Percentiles rank a stretch among this genome's conserved stretches.
phyloP scores from a whole-genome alignment of 1,284 basidiomycete genomes.

The Omphalotus olearius region DNA sequence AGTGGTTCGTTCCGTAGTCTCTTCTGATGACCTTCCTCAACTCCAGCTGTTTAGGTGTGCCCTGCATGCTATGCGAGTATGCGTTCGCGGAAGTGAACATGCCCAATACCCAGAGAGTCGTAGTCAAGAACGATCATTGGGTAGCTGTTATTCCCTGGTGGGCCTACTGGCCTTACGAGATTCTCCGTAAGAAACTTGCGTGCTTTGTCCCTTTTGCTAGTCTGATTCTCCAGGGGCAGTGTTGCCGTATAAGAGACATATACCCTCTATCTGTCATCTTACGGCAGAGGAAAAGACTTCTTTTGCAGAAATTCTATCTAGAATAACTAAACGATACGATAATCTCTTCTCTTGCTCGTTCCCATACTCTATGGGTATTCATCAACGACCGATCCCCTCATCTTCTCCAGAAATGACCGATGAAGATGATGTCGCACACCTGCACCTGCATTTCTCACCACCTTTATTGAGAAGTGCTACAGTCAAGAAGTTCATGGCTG shows the following conservation, averaged over 20 bases:
- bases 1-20: conserved; percentile 30
- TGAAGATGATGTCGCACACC: conserved; percentile 63
- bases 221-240: conserved; percentile 38
- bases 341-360: conserved; percentile 86
- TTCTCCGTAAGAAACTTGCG: conserved; percentile 49
- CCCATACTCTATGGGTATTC: conserved; percentile 96
- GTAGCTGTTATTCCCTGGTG: conserved; percentile 92
- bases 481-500: conserved; percentile 89
- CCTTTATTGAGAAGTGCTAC: conserved; percentile 81
- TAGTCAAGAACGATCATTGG: conserved; percentile 78
- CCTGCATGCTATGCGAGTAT: conserved; percentile 86
- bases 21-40: neutral
- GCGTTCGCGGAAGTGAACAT: conserved; percentile 64
- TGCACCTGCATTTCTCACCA: conserved; percentile 90
- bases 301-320: conserved; percentile 65
- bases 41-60: conserved; percentile 29
- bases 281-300: conserved; percentile 53
- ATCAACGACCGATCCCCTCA: conserved; percentile 68
- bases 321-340: conserved; percentile 76
- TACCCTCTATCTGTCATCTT: conserved; percentile 67
- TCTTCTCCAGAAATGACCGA: conserved; percentile 27
- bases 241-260: conserved; percentile 75
- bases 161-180: conserved; percentile 95
- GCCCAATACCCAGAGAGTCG: conserved; percentile 47
- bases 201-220: neutral